Percentiles rank a stretch among this genome's conserved stretches.
phyloP scores from a whole-genome alignment of 2,329 filamentous ascomycete genomes.

The Xylariaceae sp. region DNA sequence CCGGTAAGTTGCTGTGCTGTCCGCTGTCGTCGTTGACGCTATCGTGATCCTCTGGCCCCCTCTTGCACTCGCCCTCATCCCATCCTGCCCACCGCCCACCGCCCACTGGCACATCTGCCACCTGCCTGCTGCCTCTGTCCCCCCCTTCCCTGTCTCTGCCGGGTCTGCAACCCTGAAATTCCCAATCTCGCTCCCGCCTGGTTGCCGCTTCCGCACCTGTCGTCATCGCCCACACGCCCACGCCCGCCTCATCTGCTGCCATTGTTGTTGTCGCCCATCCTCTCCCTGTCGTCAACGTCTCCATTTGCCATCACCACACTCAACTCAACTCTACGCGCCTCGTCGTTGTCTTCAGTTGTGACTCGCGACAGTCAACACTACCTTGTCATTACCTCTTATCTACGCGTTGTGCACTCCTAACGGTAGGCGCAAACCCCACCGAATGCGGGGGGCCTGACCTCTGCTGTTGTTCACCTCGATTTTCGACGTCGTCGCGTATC shows the following conservation, averaged over 20 bases:
- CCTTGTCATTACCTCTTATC: constrained; percentile 15
- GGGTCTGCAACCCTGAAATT: constrained; percentile 30
- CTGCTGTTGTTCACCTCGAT: constrained; percentile 21
- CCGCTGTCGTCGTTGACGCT: neutral
- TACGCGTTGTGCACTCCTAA: constrained; percentile 28
- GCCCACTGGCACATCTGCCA: neutral
- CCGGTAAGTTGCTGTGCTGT: constrained; percentile 18
- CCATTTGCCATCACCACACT: constrained; percentile 15
- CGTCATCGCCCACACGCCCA: constrained; percentile 32
- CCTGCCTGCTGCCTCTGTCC: constrained; percentile 1
- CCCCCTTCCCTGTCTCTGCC: constrained; percentile 20
- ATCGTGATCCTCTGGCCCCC: neutral
- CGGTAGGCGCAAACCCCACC: constrained; percentile 37
- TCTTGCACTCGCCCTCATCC: no score
- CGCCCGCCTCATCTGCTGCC: neutral
- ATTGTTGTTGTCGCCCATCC: constrained; percentile 11
- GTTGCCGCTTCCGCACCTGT: constrained; percentile 23
- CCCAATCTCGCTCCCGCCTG: constrained; percentile 19
- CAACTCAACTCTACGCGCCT: neutral
- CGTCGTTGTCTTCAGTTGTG: constrained; percentile 19
- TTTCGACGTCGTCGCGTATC: constrained; percentile 11
- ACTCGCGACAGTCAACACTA: constrained; percentile 23
- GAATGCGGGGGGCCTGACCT: constrained; percentile 31
- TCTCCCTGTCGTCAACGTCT: neutral
- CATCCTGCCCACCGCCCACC: no score